Evolutionary conservation across 2,329 filamentous ascomycete species (phyloP), one percentile per base, ranked within the genome.

Genomic region (Ophiocordyceps australis): DNA sequence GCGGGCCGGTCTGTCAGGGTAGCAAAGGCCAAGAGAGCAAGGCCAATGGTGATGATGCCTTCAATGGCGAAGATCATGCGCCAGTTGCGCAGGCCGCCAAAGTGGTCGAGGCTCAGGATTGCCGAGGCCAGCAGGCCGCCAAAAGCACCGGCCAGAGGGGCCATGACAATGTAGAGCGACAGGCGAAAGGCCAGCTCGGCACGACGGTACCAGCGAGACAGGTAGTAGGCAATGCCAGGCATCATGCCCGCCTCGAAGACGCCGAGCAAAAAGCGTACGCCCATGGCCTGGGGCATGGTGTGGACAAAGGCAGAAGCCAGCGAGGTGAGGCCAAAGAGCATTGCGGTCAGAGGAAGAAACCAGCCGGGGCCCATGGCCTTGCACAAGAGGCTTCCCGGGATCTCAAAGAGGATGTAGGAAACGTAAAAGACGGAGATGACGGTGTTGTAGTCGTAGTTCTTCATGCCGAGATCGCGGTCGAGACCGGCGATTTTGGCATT

Each of bases 171-270:
- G 47, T 78, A 80, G 3, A 79, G 50, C 1, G 69, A 65, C 1
- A 80, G 51, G 0, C 74, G 61, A 43, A 78, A 78, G 0, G 68
- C 62, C 5, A 81, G 51, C 45, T 82, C 75, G 25, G 61, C 62
- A 17, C 70, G 57, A n/a, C 72, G 57, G 36, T 80, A 81, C 74
- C 74, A 81, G 26, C 74, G 55, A 1, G 65, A 73, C 13, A 80
- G 50, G 37, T 80, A 81, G 46, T 80, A 82, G 0, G 74, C 73
- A 21, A 79, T 77, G 0, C 76, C 75, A 0, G 76, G 76, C 28
- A 81, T 46, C 64, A 82, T 70, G 7, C 75, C 76, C 1, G 76
- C 71, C 46, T 83, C 77, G 30, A 80, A 79, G 9, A 75, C 46
- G 8, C 70, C 70, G 0, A 79, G 58, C 0, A 79, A 34, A 36